Conservation (phyloP, 106 monocot species). For the Platanthera zijinensis region DNA sequence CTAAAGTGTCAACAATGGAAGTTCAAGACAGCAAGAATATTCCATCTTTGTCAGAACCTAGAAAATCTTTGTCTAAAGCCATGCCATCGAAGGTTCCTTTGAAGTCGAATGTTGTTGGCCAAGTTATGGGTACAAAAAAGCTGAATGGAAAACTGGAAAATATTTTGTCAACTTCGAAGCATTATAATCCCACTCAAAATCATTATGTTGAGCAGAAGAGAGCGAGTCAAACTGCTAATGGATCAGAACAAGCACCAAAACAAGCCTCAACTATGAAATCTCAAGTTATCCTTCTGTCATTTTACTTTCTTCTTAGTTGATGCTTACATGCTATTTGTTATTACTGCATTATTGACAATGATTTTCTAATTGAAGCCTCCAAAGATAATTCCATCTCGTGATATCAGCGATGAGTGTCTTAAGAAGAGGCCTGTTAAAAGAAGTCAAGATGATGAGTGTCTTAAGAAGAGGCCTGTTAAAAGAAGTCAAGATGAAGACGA, state of each 20-base stretch:
- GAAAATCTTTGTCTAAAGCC: constrained; percentile 19
- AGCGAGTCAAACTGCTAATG: constrained; percentile 1
- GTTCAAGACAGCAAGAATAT: constrained; percentile 15
- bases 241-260: no score
- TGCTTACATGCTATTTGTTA: background rate
- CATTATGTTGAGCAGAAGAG: constrained; percentile 19
- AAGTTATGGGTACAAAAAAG: constrained; percentile 23
- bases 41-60: constrained; percentile 17
- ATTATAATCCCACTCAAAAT: constrained; percentile 19
- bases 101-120: constrained; percentile 31
- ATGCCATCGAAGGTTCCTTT: constrained; percentile 27
- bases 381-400: constrained; percentile 23
- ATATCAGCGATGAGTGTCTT: background rate
- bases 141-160: background rate
- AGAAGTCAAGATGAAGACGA: constrained; percentile 36
- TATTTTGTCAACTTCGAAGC: constrained; percentile 8
- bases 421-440: constrained; percentile 35
- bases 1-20: constrained; percentile 22
- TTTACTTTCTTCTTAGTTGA: background rate
- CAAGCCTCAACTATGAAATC: constrained; percentile 14
- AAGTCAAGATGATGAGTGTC: constrained; percentile 23
- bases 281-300: constrained; percentile 18
- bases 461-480: constrained; percentile 31
- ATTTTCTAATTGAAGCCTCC: constrained; percentile 24
- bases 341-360: background rate